phyloP scores from a whole-genome alignment of 108 stramenopile genomes.

The Aurantiochytrium sp. region DNA sequence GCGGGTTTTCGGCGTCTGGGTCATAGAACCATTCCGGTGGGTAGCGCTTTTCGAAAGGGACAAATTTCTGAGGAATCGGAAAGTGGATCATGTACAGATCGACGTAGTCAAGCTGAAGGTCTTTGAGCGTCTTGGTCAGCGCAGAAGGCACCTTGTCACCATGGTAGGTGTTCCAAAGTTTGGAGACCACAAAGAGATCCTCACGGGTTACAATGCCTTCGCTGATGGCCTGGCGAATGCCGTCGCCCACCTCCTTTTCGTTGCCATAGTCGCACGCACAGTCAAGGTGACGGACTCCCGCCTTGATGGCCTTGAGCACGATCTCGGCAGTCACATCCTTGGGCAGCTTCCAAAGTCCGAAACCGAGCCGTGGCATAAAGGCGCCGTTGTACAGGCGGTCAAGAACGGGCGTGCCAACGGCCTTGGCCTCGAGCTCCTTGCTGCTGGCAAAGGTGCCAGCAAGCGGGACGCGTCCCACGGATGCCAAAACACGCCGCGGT shows the following conservation, averaged over 20 bases:
- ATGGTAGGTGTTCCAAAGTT: conserved; percentile 92
- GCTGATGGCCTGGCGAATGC: conserved; percentile 63
- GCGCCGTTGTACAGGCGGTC: neutral
- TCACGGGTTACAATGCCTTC: conserved; percentile 43
- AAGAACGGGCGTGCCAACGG: neutral
- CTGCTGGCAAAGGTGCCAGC: neutral
- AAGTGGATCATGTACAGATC: conserved; percentile 81
- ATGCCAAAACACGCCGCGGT: conserved; percentile 40
- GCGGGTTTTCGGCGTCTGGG: conserved; percentile 39
- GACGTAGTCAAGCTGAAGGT: conserved; percentile 71
- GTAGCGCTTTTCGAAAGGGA: conserved; percentile 69
- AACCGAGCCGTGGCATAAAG: neutral
- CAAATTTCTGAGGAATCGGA: conserved; percentile 73
- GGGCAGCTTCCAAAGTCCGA: conserved; percentile 25
- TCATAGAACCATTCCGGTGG: conserved; percentile 88
- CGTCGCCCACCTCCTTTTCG: conserved; percentile 74
- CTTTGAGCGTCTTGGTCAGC: conserved; percentile 46
- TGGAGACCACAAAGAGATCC: conserved; percentile 78
- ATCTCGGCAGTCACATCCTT: neutral
- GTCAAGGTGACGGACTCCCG: conserved; percentile 78
- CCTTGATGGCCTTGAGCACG: conserved; percentile 56
- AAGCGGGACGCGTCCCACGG: neutral
- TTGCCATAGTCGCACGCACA: conserved; percentile 92
- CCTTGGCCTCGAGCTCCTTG: neutral
- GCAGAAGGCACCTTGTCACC: conserved; percentile 74